Evolutionary conservation across 1,284 basidiomycete genomes (phyloP).

Genomic region (Sanguinoderma infundibulare): DNA sequence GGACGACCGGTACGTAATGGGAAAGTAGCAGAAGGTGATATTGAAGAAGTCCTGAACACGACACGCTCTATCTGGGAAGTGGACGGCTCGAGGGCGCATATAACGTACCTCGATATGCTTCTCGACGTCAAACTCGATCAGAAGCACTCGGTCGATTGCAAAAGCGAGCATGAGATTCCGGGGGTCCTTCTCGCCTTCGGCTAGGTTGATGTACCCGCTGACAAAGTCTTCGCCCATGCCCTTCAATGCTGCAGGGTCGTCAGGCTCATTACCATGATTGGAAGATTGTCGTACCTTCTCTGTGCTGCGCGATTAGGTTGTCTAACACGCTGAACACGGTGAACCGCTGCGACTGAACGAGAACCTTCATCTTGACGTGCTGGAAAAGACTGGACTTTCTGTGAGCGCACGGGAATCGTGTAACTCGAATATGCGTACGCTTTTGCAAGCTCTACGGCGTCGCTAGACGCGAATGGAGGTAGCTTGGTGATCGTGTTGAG

Average conservation of each 20-base stretch:
- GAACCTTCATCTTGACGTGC: constrained; percentile 80
- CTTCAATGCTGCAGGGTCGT: constrained; percentile 59
- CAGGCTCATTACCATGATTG: not conserved
- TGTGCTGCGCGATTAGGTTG: constrained; percentile 74
- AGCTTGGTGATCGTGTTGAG: constrained; percentile 71
- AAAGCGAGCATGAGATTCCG: constrained; percentile 93
- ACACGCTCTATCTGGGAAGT: not conserved
- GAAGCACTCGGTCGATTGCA: constrained; percentile 82
- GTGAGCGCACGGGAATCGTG: constrained; percentile 3
- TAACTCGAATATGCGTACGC: constrained; percentile 54
- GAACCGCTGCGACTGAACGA: constrained; percentile 86
- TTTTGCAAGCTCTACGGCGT: constrained; percentile 69
- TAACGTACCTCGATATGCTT: constrained; percentile 73
- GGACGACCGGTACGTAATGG: constrained; percentile 95
- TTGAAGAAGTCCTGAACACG: constrained; percentile 85
- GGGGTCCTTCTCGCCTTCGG: constrained; percentile 97
- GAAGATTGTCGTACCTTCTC: constrained; percentile 55
- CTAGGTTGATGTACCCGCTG: constrained; percentile 77
- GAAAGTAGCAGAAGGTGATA: constrained; percentile 98
- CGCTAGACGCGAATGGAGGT: constrained; percentile 71
- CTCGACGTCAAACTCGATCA: constrained; percentile 87
- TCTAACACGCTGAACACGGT: constrained; percentile 87
- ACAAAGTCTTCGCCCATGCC: constrained; percentile 77
- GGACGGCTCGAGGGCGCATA: not conserved
- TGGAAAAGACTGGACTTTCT: constrained; percentile 63